Evolutionary conservation across 257 asterid species (phyloP).

Genomic region (Solanum peruvianum): DNA sequence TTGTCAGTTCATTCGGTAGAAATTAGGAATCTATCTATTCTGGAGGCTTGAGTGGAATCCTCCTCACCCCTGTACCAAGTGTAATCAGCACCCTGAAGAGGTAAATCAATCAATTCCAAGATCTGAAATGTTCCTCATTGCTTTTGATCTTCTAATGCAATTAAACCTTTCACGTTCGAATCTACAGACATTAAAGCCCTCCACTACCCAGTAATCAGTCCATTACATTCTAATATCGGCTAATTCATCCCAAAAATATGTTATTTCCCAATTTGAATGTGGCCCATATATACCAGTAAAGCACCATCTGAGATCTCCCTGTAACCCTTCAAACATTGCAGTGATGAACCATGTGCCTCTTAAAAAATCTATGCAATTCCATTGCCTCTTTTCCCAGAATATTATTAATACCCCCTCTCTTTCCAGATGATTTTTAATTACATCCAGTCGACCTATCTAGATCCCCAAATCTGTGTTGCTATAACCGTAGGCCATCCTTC

Average conservation of each 20-base stretch:
- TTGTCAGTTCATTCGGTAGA: not conserved
- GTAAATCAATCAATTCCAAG: not conserved
- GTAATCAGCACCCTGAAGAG: not conserved
- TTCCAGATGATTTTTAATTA: too few species aligned
- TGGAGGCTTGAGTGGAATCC: not conserved
- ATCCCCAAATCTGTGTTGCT: not conserved
- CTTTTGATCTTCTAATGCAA: not conserved
- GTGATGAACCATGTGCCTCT: not conserved
- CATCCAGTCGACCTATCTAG: not conserved
- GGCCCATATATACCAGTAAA: not conserved
- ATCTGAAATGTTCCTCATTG: not conserved
- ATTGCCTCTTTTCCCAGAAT: not conserved
- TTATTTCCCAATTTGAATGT: too few species aligned
- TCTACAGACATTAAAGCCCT: not conserved
- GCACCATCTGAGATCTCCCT: not conserved
- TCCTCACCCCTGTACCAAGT: not conserved
- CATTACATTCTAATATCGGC: not conserved
- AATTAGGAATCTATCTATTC: not conserved
- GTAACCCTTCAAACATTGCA: not conserved
- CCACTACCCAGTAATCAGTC: not conserved
- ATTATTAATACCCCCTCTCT: not conserved
- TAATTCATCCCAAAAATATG: too few species aligned
- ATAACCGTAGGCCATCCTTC: not conserved
- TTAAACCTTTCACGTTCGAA: too few species aligned
- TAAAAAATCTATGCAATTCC: not conserved